A percentile compares a stretch with the other conserved stretches of the same genome.
These are phyloP conservation scores for Globisporangium irregulare DNA, from an alignment of 352 stramenopile species.

Conservation along the genomic window DNA sequence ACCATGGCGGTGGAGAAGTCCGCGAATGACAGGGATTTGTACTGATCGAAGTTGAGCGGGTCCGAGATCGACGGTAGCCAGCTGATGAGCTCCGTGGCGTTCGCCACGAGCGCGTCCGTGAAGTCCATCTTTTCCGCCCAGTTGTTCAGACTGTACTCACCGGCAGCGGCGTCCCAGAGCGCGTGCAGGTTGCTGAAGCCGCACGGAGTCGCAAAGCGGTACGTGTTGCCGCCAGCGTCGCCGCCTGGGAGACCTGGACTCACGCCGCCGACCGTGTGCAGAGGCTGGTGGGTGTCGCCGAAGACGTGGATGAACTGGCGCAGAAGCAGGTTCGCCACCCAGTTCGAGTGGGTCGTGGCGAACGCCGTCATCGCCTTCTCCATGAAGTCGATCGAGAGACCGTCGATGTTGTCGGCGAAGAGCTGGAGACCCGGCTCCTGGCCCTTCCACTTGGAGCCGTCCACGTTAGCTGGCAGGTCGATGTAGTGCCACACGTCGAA, in stretches of 20 bases:
- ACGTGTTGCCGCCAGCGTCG: conserved; percentile 59
- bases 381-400: conserved; percentile 39
- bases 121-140: conserved; percentile 34
- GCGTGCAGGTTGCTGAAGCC: conserved; percentile 61
- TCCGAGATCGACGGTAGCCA: conserved; percentile 31
- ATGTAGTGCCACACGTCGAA: conserved; percentile 74
- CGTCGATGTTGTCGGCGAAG: conserved; percentile 53
- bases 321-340: conserved; percentile 50
- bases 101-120: conserved; percentile 19
- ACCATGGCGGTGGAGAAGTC: conserved; percentile 33
- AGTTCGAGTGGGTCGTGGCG: conserved; percentile 57
- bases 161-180: conserved; percentile 55
- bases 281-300: conserved; percentile 60
- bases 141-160: conserved; percentile 49
- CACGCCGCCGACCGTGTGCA: conserved; percentile 53
- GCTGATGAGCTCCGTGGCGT: conserved; percentile 48
- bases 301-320: conserved; percentile 76
- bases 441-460: conserved; percentile 36
- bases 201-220: conserved; percentile 47
- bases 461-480: conserved; percentile 53
- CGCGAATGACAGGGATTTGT: conserved; percentile 31
- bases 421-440: conserved; percentile 42
- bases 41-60: conserved; percentile 38
- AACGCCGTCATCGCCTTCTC: conserved; percentile 43
- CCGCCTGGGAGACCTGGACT: conserved; percentile 42